phyloP scores from a whole-genome alignment of 2,329 filamentous ascomycete species.

The Aspergillus piperis region DNA sequence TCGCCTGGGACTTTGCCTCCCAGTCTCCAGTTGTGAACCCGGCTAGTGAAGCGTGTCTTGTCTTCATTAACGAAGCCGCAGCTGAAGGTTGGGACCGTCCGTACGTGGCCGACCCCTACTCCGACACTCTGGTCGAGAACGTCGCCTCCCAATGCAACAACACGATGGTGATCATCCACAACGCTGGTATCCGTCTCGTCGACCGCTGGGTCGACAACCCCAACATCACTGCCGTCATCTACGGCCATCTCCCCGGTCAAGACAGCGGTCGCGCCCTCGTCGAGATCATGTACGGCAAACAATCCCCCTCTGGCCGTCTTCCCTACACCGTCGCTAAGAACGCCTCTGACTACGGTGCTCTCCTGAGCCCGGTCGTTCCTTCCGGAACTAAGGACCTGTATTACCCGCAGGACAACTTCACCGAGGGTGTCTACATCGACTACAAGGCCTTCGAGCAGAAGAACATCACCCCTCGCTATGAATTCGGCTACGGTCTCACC shows the following conservation, averaged over 20 bases:
- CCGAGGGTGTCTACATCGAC: constrained; percentile 17
- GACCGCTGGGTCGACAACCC: constrained; percentile 59
- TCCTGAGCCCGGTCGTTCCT: not conserved
- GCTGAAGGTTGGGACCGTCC: constrained; percentile 40
- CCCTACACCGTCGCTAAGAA: constrained; percentile 62
- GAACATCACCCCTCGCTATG: constrained; percentile 9
- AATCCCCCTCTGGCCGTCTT: constrained; percentile 5
- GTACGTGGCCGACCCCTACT: constrained; percentile 38
- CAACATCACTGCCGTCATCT: constrained; percentile 64
- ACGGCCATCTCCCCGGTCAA: constrained; percentile 65
- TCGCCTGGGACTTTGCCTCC: constrained; percentile 62
- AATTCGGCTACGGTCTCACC: constrained; percentile 13
- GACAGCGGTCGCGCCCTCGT: constrained; percentile 59
- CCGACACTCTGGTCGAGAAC: constrained; percentile 57
- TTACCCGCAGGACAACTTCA: constrained; percentile 15
- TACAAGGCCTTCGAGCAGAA: constrained; percentile 13
- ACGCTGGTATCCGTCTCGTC: constrained; percentile 61
- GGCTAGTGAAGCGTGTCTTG: constrained; percentile 40
- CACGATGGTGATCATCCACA: constrained; percentile 66
- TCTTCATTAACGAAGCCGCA: constrained; percentile 59
- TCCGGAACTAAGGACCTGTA: not conserved
- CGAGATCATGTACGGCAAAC: constrained; percentile 58
- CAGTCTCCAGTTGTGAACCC: constrained; percentile 51
- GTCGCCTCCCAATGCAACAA: constrained; percentile 62
- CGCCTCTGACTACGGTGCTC: constrained; percentile 55